Evolutionary conservation across 148 eudicot genomes (phyloP).

Genomic region (Nepenthes gracilis): DNA sequence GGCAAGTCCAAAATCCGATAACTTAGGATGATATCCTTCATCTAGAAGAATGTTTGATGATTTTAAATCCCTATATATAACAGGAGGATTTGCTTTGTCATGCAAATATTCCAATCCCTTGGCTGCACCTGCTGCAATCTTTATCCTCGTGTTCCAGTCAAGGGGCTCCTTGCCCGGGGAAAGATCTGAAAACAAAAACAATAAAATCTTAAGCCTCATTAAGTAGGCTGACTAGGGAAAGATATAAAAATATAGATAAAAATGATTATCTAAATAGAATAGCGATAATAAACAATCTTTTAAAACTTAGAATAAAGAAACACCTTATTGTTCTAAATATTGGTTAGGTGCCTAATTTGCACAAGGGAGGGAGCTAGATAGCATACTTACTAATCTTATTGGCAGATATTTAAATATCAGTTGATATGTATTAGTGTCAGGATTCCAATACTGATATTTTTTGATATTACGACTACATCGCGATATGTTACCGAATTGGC

Average conservation of each 20-base stretch:
- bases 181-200: conserved; percentile 27
- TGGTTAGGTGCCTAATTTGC: no score
- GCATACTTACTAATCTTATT: no score
- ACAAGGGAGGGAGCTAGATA: no score
- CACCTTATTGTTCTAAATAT: no score
- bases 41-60: conserved; percentile 97
- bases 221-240: background rate
- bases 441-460: no score
- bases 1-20: conserved; percentile 96
- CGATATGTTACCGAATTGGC: no score
- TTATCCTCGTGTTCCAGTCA: conserved; percentile 99
- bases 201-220: background rate
- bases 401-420: no score
- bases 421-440: no score
- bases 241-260: background rate
- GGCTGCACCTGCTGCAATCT: conserved; percentile 99
- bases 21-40: conserved; percentile 78
- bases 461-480: no score
- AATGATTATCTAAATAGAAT: no score
- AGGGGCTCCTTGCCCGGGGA: conserved; percentile 80
- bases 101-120: conserved; percentile 94
- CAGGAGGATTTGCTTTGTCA: conserved; percentile 97
- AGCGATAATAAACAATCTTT: no score
- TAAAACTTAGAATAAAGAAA: no score
- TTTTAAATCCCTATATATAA: conserved; percentile 89